Evolutionary conservation across 257 asterid species (phyloP).

Genomic region (Hygrophila difformis): DNA sequence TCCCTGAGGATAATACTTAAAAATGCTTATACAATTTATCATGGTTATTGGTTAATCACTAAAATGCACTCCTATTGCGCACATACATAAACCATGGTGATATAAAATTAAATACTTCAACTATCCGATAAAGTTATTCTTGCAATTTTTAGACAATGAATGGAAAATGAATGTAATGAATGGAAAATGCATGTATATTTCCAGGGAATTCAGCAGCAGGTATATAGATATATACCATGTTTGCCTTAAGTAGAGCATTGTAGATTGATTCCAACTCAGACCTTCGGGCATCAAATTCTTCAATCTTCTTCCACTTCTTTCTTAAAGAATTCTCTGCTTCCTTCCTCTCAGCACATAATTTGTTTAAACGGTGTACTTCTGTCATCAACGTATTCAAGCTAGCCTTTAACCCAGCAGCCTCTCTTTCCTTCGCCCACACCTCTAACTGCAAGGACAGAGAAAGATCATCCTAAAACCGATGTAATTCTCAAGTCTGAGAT

Average conservation of each 20-base stretch:
- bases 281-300: conserved; percentile 96
- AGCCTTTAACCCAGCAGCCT: conserved; percentile 86
- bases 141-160: too few relatives aligned
- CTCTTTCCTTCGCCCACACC: conserved; percentile 98
- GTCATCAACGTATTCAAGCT: conserved; percentile 70
- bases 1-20: too few relatives aligned
- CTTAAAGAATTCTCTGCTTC: conserved; percentile 94
- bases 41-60: too few relatives aligned
- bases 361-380: conserved; percentile 88
- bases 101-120: too few relatives aligned
- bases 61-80: too few relatives aligned
- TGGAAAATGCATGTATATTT: too few relatives aligned
- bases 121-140: too few relatives aligned
- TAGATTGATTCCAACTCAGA: conserved; percentile 87
- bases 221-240: conserved; percentile 42
- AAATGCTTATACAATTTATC: too few relatives aligned
- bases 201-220: too few relatives aligned
- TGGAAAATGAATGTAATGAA: too few relatives aligned
- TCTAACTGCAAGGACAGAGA: conserved; percentile 51
- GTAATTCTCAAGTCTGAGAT: neutral
- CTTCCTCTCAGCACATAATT: conserved; percentile 87
- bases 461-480: conserved; percentile 1
- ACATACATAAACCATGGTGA: too few relatives aligned
- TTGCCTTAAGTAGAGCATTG: conserved; percentile 77
- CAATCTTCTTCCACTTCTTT: conserved; percentile 97